phyloP scores from a whole-genome alignment of 352 stramenopile species.

The Globisporangium echinulatum region DNA sequence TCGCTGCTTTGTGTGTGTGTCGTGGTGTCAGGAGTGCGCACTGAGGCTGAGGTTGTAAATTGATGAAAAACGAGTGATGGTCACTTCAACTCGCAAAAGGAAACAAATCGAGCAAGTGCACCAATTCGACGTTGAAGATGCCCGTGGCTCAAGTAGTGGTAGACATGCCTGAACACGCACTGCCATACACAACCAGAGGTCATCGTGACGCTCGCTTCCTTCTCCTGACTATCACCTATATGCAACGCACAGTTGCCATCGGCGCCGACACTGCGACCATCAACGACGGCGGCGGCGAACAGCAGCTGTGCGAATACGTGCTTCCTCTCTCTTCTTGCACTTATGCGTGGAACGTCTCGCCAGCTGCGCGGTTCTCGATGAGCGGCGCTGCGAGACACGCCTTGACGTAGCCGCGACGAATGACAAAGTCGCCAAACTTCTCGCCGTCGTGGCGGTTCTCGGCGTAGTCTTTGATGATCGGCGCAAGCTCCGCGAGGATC shows the following conservation, averaged over 20 bases:
- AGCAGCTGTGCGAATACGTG: not conserved
- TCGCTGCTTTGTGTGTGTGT: not conserved
- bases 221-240: not conserved
- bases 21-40: not conserved
- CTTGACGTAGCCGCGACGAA: constrained; percentile 65
- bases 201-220: not conserved
- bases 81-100: too few relatives aligned
- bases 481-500: constrained; percentile 62
- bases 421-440: constrained; percentile 84
- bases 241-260: not conserved
- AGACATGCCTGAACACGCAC: not conserved
- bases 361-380: constrained; percentile 49
- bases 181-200: not conserved
- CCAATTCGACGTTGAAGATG: not conserved
- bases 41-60: too few relatives aligned
- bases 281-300: not conserved
- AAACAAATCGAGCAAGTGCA: too few relatives aligned
- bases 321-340: not conserved
- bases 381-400: constrained; percentile 56
- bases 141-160: not conserved
- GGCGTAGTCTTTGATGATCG: constrained; percentile 78
- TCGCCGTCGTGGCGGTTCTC: constrained; percentile 53
- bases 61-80: too few relatives aligned
- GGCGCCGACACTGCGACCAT: not conserved
- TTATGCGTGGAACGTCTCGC: constrained; percentile 67